phyloP scores from a whole-genome alignment of 257 asterid species.

The Solanum sitiens region DNA sequence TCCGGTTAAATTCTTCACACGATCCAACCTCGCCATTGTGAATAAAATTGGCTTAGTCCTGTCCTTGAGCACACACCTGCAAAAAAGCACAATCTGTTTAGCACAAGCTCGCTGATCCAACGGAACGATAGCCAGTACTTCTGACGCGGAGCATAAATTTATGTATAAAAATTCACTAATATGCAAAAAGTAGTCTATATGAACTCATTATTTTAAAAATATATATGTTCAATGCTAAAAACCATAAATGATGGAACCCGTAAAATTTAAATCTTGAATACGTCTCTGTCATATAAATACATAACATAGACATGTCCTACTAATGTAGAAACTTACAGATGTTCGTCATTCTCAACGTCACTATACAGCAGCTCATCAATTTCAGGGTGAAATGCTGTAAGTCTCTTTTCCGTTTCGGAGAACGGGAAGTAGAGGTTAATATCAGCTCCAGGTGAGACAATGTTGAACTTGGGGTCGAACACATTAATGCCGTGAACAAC shows the following conservation, averaged over 20 bases:
- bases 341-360: slow-evolving; percentile 75
- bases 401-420: slow-evolving; percentile 62
- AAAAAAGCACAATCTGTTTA: neutral
- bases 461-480: slow-evolving; percentile 94
- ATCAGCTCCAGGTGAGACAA: slow-evolving; percentile 95
- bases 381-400: slow-evolving; percentile 65
- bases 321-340: slow-evolving; percentile 39
- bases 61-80: slow-evolving; percentile 78
- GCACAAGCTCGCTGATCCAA: neutral
- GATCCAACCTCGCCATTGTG: slow-evolving; percentile 94
- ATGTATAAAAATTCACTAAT: neutral
- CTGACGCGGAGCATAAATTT: rapidly evolving
- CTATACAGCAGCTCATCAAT: slow-evolving; percentile 78
- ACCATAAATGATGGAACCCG: neutral
- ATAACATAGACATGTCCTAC: neutral
- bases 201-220: neutral
- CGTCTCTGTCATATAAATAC: neutral
- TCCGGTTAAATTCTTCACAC: slow-evolving; percentile 81
- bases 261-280: neutral
- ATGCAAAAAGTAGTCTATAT: neutral
- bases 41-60: slow-evolving; percentile 69
- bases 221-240: neutral
- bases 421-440: slow-evolving; percentile 55
- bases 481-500: slow-evolving; percentile 93
- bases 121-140: rapidly evolving